Evolutionary conservation across 306 rosid genomes (phyloP), one percentile per base, ranked within the genome.

Genomic region (Lathyrus tuberosus): DNA sequence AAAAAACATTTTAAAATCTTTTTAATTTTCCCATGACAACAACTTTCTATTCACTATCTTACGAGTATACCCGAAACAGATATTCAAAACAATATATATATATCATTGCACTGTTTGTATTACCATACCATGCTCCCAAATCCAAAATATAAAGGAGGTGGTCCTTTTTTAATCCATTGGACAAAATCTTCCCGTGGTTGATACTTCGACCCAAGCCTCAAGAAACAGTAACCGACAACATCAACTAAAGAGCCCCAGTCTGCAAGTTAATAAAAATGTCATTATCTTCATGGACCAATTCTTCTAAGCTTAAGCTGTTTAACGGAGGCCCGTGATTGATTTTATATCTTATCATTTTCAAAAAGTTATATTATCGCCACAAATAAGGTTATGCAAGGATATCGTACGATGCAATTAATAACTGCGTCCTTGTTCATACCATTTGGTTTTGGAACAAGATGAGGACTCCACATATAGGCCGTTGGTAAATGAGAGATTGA

Each of bases 401-500:
- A 71, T 15, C 33, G 37, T 6, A 43, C 65, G 4, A 61, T 61
- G 26, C 37, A 47, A 41, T 42, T 8, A 79, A 71, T 26, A 18
- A 62, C 51, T 60, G 48, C 40, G 67, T 41, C 65, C 31, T 56
- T 69, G 67, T 44, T 14, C 82, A 26, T 85, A 94, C 99, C 99
- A 60, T 77, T 83, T 38, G 99, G 99, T 83, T 94, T 94, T 9
- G 97, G 89, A 72, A 94, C 99, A 81, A 94, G 84, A 71, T 87
- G 92, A 61, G 97, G 89, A 83, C 97, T 94, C 99, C 99, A 94
- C 92, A 94, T 81, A 69, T 94, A 91, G 83, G 84, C 90, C 5
- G 97, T 94, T 47, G 99, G 99, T 75, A 94, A 87, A 86, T 94
- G 97, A 84, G 99, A 81, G 80, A 91, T 80, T 37, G 99, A 94